Evolutionary conservation across 192 early-diverging fungal species (phyloP).

Genomic region (Mortierella alpina): DNA sequence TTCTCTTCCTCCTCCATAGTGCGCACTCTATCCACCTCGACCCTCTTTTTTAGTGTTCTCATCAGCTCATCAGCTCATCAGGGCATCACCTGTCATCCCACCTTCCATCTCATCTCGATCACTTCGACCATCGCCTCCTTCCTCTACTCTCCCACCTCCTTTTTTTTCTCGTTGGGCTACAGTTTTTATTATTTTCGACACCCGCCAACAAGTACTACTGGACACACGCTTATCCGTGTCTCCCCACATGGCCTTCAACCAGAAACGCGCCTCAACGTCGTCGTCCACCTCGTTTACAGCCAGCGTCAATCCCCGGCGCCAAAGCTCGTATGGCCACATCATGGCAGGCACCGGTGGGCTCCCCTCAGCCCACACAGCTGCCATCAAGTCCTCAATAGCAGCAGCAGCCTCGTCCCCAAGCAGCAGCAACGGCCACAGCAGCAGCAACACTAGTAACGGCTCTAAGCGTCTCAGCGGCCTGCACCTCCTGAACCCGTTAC

Average conservation of each 20-base stretch:
- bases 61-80: constrained; percentile 1
- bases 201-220: neutral
- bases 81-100: too few species aligned
- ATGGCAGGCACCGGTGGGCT: constrained; percentile 46
- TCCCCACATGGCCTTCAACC: constrained; percentile 35
- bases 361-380: constrained; percentile 33
- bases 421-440: neutral
- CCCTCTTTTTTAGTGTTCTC: neutral
- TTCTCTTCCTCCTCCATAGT: neutral
- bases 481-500: constrained; percentile 8
- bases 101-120: neutral
- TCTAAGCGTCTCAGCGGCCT: constrained; percentile 13
- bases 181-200: neutral
- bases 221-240: neutral
- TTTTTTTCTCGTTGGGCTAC: neutral
- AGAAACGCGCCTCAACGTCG: constrained; percentile 26
- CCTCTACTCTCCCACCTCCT: neutral
- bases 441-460: neutral
- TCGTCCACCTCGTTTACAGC: constrained; percentile 29
- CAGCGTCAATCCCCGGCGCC: constrained; percentile 24
- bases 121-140: neutral
- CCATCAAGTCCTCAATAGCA: constrained; percentile 20
- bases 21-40: neutral
- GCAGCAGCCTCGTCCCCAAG: neutral
- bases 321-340: constrained; percentile 40